Conservation (phyloP, 1,284 basidiomycete genomes). For the Heliocybe sulcata region DNA sequence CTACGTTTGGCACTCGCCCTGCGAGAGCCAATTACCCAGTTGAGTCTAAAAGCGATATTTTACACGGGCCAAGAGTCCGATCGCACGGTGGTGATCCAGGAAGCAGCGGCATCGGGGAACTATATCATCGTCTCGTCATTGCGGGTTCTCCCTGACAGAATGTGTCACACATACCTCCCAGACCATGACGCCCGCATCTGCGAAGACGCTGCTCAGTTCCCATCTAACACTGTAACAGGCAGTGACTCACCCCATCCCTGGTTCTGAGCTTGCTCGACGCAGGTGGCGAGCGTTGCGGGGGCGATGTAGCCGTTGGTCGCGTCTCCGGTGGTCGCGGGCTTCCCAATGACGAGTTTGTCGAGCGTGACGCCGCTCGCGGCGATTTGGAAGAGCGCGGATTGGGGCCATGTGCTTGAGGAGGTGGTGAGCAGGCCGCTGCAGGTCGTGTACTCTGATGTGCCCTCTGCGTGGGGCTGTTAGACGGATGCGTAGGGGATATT, state of each 20-base stretch:
- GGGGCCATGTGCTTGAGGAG: conserved; percentile 44
- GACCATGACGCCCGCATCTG: conserved; percentile 46
- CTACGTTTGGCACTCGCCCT: too few relatives aligned
- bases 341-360: conserved; percentile 52
- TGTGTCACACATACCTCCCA: conserved; percentile 31
- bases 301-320: conserved; percentile 54
- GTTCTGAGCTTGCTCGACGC: conserved; percentile 44
- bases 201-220: not conserved
- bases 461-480: conserved; percentile 31
- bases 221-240: not conserved
- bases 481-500: not conserved
- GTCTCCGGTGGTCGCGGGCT: conserved; percentile 45
- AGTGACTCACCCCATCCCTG: conserved; percentile 47
- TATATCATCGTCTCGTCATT: conserved; percentile 15
- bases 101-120: conserved; percentile 35
- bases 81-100: conserved; percentile 44
- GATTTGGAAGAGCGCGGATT: conserved; percentile 54
- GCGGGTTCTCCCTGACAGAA: not conserved
- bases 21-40: too few relatives aligned
- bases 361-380: conserved; percentile 43
- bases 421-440: conserved; percentile 45
- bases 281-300: conserved; percentile 43
- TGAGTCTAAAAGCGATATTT: too few relatives aligned
- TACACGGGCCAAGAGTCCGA: conserved; percentile 31
- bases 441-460: conserved; percentile 47